phyloP scores from a whole-genome alignment of 495 filamentous ascomycete genomes.

The Aspergillus cristatus region DNA sequence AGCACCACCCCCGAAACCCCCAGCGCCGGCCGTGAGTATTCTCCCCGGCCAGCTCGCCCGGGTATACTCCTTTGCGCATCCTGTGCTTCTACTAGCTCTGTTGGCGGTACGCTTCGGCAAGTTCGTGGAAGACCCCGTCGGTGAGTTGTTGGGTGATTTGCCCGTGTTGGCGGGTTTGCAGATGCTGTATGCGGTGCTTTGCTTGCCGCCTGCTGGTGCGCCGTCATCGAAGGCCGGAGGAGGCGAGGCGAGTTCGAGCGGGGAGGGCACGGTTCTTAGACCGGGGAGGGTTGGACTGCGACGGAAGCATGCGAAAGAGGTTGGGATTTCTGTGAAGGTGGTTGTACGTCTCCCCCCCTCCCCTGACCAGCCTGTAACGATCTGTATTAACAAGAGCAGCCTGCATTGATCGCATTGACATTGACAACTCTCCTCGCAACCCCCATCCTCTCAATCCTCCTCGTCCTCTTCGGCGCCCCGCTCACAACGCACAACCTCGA shows the following conservation, averaged over 20 bases:
- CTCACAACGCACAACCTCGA: constrained; percentile 71
- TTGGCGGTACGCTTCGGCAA: constrained; percentile 52
- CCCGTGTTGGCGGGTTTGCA: constrained; percentile 57
- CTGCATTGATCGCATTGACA: constrained; percentile 48
- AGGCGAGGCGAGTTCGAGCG: constrained; percentile 24
- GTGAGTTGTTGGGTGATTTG: constrained; percentile 51
- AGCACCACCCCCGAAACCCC: constrained; percentile 20
- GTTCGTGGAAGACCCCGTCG: constrained; percentile 63
- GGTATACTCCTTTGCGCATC: constrained; percentile 53
- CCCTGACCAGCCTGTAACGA: background rate
- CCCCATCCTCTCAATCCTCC: constrained; percentile 50
- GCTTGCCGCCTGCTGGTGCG: constrained; percentile 58
- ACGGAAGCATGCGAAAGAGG: constrained; percentile 14
- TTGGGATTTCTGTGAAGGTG: constrained; percentile 19
- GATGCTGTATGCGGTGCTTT: constrained; percentile 56
- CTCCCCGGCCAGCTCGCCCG: constrained; percentile 39
- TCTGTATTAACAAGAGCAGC: constrained; percentile 33
- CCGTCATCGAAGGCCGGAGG: constrained; percentile 13
- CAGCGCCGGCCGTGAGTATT: constrained; percentile 25
- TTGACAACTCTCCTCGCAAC: constrained; percentile 57
- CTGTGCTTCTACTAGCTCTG: constrained; percentile 51
- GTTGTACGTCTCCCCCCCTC: constrained; percentile 20
- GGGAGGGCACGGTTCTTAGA: constrained; percentile 31
- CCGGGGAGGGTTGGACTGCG: constrained; percentile 18
- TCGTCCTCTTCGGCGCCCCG: constrained; percentile 87